Evolutionary conservation across 2,329 filamentous ascomycete species (phyloP).

Genomic region (Seiridium cupressi): DNA sequence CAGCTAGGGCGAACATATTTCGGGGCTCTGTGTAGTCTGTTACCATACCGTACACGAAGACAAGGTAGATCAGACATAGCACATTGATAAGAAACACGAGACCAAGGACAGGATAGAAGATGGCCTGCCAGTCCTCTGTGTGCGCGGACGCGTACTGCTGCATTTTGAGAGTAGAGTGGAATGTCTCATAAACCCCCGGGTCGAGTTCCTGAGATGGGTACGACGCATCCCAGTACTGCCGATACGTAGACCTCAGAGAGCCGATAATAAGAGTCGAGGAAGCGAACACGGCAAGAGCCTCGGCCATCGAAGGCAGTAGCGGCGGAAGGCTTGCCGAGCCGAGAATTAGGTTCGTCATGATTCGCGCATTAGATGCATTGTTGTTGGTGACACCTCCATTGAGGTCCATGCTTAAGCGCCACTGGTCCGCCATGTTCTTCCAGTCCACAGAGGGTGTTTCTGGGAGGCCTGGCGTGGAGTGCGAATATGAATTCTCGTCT

Average conservation of each 20-base stretch:
- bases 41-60: constrained; percentile 58
- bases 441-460: constrained; percentile 44
- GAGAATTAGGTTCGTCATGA: constrained; percentile 56
- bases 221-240: constrained; percentile 46
- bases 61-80: constrained; percentile 62
- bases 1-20: constrained; percentile 69
- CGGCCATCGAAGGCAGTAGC: constrained; percentile 64
- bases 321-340: constrained; percentile 38
- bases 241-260: constrained; percentile 58
- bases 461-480: constrained; percentile 32
- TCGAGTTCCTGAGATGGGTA: constrained; percentile 38
- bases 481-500: constrained; percentile 55
- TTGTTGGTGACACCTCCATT: constrained; percentile 52
- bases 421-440: constrained; percentile 52
- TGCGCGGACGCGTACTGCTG: constrained; percentile 72
- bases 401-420: constrained; percentile 54
- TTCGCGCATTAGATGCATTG: constrained; percentile 57
- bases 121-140: constrained; percentile 55
- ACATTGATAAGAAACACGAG: constrained; percentile 67
- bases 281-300: constrained; percentile 69
- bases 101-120: constrained; percentile 66
- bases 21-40: constrained; percentile 79
- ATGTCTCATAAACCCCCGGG: constrained; percentile 50
- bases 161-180: constrained; percentile 61
- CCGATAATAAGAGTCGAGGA: constrained; percentile 65